Conservation (phyloP, 1,284 basidiomycete genomes). For the Cutaneotrichosporon cavernicola region DNA sequence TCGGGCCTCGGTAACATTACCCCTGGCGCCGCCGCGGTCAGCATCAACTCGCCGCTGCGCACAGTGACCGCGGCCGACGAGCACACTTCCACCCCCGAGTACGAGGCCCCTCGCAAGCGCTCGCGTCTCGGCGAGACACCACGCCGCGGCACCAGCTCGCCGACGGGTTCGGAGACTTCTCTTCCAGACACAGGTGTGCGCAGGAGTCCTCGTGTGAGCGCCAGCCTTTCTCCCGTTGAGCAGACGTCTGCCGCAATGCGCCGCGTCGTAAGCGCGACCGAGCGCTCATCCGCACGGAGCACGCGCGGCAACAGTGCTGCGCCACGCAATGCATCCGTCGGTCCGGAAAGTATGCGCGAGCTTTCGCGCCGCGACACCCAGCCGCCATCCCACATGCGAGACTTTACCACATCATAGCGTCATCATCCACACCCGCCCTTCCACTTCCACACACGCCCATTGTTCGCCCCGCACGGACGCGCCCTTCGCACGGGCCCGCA, state of each 20-base stretch:
- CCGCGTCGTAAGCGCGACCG: constrained; percentile 21
- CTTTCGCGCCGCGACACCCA: constrained; percentile 36
- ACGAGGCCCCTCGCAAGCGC: constrained; percentile 15
- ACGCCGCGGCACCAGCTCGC: constrained; percentile 18
- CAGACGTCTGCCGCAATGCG: constrained; percentile 22
- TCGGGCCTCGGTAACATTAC: constrained; percentile 27
- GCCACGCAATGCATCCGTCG: constrained; percentile 24
- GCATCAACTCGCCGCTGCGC: constrained; percentile 32
- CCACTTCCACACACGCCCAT: constrained; percentile 6
- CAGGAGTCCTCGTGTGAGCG: constrained; percentile 8
- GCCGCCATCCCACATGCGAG: constrained; percentile 38
- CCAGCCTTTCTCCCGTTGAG: constrained; percentile 4
- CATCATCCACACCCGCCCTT: not conserved
- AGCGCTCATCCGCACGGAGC: constrained; percentile 11
- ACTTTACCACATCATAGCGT: constrained; percentile 22
- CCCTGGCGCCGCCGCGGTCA: constrained; percentile 18
- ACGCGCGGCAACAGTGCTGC: not conserved
- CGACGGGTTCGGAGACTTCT: constrained; percentile 10
- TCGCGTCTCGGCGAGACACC: constrained; percentile 20
- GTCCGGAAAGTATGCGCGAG: constrained; percentile 28
- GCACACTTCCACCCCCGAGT: constrained; percentile 1
- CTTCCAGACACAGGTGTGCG: constrained; percentile 8
- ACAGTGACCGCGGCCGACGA: constrained; percentile 29
- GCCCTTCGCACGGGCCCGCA: not conserved
- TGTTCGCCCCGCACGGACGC: constrained; percentile 8